Evolutionary conservation across 2,329 filamentous ascomycete genomes (phyloP), one percentile per base, ranked within the genome.

Genomic region (Aspergillus bombycis): DNA sequence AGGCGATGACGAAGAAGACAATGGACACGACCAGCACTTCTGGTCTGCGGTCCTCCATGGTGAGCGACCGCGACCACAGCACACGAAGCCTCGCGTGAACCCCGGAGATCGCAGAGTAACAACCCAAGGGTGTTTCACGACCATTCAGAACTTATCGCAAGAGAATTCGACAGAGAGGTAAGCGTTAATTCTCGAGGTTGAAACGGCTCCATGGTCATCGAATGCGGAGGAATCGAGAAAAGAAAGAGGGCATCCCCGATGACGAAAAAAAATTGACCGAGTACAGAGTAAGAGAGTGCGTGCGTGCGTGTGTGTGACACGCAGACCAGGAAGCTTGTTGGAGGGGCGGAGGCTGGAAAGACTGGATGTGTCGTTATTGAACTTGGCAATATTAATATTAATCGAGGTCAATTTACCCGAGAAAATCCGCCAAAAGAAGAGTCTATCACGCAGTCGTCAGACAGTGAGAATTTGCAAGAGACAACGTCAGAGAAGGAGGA

Each of bases 1-100:
- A 90, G 58, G 91, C 88, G 58, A 94, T 76, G 26, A 85, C 84
- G 65, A 94, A 84, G 58, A 82, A 69, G 59, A 77, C 70, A 53
- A 82, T 75, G 14, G 80, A 81, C 58, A 82, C 80, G 30, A 75
- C 77, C 62, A 81, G 72, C 4, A 80, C 80, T 36, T 70, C 71
- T 41, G 74, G 73, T 60, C 72, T 74, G 67, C 79, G 76, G 60
- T 72, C 70, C 23, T 73, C 62, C 75, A 78, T 79, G 21, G 58
- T 71, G 69, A 52, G 53, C 57, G 63, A 56, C 60, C 46, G 58
- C 54, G 60, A 46, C 56, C n/a, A 55, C 52, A 16, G 32, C 32
- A 21, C 52, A 41, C n/a, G 52, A 26, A 55, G 52, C 7, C 10
- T 38, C 52, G 12, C 28, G 32, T 55, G 14, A 28, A 36, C 34